Evolutionary conservation across 2,329 filamentous ascomycete species (phyloP), one percentile per base, ranked within the genome.

Genomic region (Parastagonospora avenae): DNA sequence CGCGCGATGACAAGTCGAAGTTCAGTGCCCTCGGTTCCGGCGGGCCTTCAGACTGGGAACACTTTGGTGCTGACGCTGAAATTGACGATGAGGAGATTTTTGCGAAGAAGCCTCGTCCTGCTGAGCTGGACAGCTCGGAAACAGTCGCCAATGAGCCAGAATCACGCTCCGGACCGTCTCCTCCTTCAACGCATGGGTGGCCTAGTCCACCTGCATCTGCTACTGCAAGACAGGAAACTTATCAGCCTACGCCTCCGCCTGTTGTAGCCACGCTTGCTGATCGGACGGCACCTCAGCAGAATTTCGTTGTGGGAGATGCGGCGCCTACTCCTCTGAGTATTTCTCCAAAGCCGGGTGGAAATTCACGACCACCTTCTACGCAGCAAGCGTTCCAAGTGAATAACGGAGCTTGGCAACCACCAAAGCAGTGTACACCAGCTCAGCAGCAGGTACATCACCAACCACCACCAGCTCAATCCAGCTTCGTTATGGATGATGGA

Each of bases 41-140:
- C 6, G 69, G 66, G 2, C 72, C 72, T 4, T 72, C 69, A 8
- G 72, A 74, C 32, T 74, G 72, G 72, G 71, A 74, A 41, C 71
- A 64, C 30, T 67, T 74, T 54, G 70, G 70, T 9, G 55, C 42
- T 6, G 60, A 47, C 7, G 66, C 64, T 4, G 71, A 73, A 37
- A 63, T 73, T 30, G 71, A 74, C 32, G 71, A 74, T 36, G 70
- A 71, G 30, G 70, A 68, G 8, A 36, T 70, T 6, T 73, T 70
- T 46, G 59, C 46, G n/a, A 72, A 68, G 52, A 64, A 63, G 36
- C 41, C 53, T 15, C 49, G 56, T 33, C 50, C 59, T 14, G 54
- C 47, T 28, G 57, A 71, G 19, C 30, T 62, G 15, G 60, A 63
- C 39, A 70, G 67, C 35, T 56, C 66, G 11, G 70, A 74, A 41